Base-by-base conservation (phyloP, 805 yeast genomes). In the Starmerella stigmatis region DNA sequence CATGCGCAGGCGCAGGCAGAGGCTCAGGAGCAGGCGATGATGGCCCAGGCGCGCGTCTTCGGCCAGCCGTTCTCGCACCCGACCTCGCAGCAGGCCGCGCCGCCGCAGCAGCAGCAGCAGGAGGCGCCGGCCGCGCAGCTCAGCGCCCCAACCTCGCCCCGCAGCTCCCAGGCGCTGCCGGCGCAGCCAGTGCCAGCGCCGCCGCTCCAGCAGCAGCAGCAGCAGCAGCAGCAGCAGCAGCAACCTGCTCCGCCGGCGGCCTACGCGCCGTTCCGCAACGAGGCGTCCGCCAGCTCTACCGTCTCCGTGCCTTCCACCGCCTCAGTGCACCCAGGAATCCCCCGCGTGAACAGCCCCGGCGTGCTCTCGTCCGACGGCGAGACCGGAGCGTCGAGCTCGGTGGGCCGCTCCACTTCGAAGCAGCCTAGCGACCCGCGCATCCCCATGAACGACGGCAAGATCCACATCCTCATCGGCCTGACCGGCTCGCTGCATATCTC, bases 401-500 rank as follows among this genome's bases (percentile, higher is more conserved):
- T 33, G 10, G 52, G 53, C 23, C 42, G 57, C 27, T 49, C 55
- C 13, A 47, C 53, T 34, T 38, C 51, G 27, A 48, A 49, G 46
- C 54, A 46, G 45, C 54, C 52, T 5, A 65, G 75, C 37, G 88
- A 81, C 57, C 76, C 80, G 3, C 68, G 81, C 10, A 63, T 78
- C 48, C 81, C 81, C 3, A 75, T 81, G 61, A 94, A 86, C 60
- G 96, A 86, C 63, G 89, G 86, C 11, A 86, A 86, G 60, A 71
- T 84, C 48, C 96, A 86, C 64, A 78, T 86, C 31, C 67, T 86
- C 47, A 68, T 86, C 48, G 96, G 92, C 11, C 86, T 86, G 28
- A 85, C 94, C 25, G 96, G 96, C 3, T 79, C 92, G 4, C 79
- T 85, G 22, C 89, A 94, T 19, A 79, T 89, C 3, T 74, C 79